Percentiles rank a stretch among this genome's conserved stretches.
phyloP scores from a whole-genome alignment of 2,329 filamentous ascomycete genomes.

The Chaetomiaceae sp. region DNA sequence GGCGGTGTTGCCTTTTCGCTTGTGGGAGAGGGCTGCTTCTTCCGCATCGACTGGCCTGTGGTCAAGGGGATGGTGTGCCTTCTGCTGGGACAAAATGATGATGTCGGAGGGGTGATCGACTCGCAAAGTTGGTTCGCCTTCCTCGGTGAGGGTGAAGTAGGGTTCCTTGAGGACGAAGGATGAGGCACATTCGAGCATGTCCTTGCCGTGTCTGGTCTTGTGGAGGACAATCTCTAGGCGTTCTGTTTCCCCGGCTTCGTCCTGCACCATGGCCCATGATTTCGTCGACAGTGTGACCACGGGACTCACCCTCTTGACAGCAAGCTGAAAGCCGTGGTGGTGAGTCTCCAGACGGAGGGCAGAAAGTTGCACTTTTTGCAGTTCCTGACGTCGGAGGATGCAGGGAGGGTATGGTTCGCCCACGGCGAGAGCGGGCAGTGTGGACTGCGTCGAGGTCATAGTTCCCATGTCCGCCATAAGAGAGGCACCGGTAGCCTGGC shows the following conservation, averaged over 20 bases:
- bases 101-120: constrained; percentile 12
- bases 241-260: constrained; percentile 7
- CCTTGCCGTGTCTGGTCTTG: not conserved
- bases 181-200: not conserved
- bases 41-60: not conserved
- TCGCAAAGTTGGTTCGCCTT: constrained; percentile 9
- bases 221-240: constrained; percentile 6
- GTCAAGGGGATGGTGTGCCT: not conserved
- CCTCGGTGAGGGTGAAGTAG: constrained; percentile 11
- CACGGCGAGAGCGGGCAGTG: not conserved
- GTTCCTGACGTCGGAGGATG: not conserved
- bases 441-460: not conserved
- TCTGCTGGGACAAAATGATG: not conserved
- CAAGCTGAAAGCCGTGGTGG: constrained; percentile 4
- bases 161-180: constrained; percentile 8
- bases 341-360: constrained; percentile 4
- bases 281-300: not conserved
- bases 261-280: constrained; percentile 13
- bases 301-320: constrained; percentile 5
- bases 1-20: constrained; percentile 3
- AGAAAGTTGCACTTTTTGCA: constrained; percentile 3
- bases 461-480: constrained; percentile 8
- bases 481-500: constrained; percentile 5
- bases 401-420: constrained; percentile 7
- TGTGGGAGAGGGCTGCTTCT: not conserved